Evolutionary conservation across 805 yeast genomes (phyloP).

Genomic region (Middelhovenomyces tepae): DNA sequence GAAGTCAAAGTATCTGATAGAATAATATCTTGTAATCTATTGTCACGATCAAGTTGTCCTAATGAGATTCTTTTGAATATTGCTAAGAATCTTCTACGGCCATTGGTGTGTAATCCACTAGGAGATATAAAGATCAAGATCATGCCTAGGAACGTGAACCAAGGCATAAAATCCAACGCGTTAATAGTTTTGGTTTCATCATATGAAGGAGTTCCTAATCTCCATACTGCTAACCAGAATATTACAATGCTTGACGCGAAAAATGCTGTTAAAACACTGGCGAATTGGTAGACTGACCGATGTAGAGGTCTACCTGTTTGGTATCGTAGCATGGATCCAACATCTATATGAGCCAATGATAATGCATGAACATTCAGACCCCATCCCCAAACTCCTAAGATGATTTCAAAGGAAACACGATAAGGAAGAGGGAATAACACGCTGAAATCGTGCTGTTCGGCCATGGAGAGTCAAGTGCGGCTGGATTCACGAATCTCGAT

Average conservation of each 20-base stretch:
- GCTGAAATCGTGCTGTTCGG: conserved; percentile 21
- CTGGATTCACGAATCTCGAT: conserved; percentile 2
- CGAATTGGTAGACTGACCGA: conserved; percentile 30
- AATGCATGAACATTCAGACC: conserved; percentile 23
- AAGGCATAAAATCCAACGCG: conserved; percentile 31
- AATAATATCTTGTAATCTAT: conserved; percentile 69
- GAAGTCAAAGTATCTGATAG: conserved; percentile 81
- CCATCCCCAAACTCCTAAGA: conserved; percentile 29
- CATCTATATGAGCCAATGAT: conserved; percentile 19
- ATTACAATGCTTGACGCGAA: conserved; percentile 19
- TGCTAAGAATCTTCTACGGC: conserved; percentile 34
- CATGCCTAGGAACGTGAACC: conserved; percentile 30
- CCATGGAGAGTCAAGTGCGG: not conserved
- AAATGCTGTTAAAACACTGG: conserved; percentile 24
- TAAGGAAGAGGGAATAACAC: conserved; percentile 40
- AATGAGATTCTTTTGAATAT: conserved; percentile 39
- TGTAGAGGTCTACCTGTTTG: conserved; percentile 21
- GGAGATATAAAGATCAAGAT: conserved; percentile 32
- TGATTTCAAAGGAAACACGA: conserved; percentile 22
- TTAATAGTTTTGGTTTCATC: conserved; percentile 16
- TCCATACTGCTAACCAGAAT: conserved; percentile 22
- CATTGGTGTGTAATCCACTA: conserved; percentile 30
- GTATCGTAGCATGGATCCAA: conserved; percentile 18
- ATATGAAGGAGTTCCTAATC: conserved; percentile 15
- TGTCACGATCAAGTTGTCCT: conserved; percentile 51